Conservation (phyloP, 2,329 filamentous ascomycete species). For the Aspergillus sp. region DNA sequence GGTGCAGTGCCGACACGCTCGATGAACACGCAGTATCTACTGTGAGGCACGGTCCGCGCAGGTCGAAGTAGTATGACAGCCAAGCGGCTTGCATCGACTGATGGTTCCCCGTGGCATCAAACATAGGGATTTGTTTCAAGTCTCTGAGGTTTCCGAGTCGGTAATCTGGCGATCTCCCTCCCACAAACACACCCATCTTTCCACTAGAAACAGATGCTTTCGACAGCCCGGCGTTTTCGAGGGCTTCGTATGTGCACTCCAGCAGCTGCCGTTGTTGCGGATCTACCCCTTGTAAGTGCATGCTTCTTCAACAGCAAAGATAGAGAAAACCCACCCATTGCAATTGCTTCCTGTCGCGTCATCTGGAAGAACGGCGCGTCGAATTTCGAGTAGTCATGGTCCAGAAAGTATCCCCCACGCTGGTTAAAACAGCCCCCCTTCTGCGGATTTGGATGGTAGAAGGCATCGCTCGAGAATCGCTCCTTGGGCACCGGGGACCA, state of each 20-base stretch:
- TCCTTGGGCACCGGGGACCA: slow-evolving; percentile 1
- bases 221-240: background rate
- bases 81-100: slow-evolving; percentile 1
- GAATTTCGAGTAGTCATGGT: slow-evolving; percentile 15
- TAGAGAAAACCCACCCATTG: background rate
- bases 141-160: background rate
- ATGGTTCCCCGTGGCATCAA: background rate
- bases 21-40: slow-evolving; percentile 19
- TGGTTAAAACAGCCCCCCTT: background rate
- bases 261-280: slow-evolving; percentile 1
- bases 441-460: slow-evolving; percentile 7
- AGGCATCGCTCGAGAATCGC: slow-evolving; percentile 5
- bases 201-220: background rate
- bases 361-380: slow-evolving; percentile 4
- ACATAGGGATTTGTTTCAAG: background rate
- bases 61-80: slow-evolving; percentile 8
- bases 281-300: background rate
- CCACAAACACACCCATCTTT: background rate
- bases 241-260: slow-evolving; percentile 2
- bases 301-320: no score
- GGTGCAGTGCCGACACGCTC: slow-evolving; percentile 9
- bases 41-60: slow-evolving; percentile 8
- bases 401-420: slow-evolving; percentile 20
- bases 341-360: background rate
- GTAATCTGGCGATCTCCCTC: background rate